Evolutionary conservation across 139 green algal species (phyloP).

Genomic region (Gonium pectorale): DNA sequence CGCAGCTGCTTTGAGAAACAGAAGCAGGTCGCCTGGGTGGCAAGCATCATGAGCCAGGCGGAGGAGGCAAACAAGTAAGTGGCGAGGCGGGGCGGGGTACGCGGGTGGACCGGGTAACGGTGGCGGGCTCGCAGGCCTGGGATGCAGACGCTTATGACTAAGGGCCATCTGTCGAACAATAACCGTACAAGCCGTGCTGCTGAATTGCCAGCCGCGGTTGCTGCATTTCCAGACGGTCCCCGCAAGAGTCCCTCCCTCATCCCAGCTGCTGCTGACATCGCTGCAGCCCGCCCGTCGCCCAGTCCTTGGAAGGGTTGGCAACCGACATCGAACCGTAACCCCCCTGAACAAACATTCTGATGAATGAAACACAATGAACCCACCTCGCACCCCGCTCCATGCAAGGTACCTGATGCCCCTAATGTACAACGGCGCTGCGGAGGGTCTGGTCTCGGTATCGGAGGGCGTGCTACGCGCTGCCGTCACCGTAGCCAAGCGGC

Average conservation of each 20-base stretch:
- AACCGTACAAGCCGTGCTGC: too few species aligned
- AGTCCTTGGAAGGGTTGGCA: too few species aligned
- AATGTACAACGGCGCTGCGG: neutral
- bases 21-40: neutral
- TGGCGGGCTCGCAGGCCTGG: neutral
- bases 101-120: neutral
- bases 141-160: neutral
- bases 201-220: too few species aligned
- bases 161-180: neutral
- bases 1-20: slow-evolving; percentile 32
- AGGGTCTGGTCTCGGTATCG: neutral
- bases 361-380: too few species aligned
- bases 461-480: neutral
- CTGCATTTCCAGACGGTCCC: too few species aligned
- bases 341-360: too few species aligned
- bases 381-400: neutral
- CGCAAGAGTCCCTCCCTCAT: too few species aligned
- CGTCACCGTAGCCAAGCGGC: neutral
- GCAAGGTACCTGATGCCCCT: slow-evolving; percentile 5
- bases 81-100: neutral
- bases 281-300: too few species aligned
- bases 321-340: too few species aligned
- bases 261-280: too few species aligned
- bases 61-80: slow-evolving; percentile 3
- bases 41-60: neutral